Evolutionary conservation across 495 filamentous ascomycete species (phyloP).

Genomic region (Talaromyces wortmannii): DNA sequence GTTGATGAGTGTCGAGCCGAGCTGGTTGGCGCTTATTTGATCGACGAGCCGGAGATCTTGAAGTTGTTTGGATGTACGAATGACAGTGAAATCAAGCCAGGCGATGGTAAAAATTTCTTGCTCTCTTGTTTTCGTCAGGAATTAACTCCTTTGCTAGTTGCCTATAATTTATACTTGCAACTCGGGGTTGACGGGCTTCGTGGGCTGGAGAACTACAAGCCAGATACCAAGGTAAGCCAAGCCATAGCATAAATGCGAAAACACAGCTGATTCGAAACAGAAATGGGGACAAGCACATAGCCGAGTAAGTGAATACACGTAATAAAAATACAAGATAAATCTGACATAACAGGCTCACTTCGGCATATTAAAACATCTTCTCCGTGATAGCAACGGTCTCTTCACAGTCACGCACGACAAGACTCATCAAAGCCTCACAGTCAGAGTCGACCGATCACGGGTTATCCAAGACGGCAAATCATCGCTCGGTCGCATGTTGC

Average conservation of each 20-base stretch:
- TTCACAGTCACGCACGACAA: constrained; percentile 17
- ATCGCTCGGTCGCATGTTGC: constrained; percentile 33
- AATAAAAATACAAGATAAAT: not conserved
- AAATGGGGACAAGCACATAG: constrained; percentile 42
- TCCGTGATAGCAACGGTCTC: constrained; percentile 22
- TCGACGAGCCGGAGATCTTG: constrained; percentile 31
- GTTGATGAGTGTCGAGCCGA: constrained; percentile 45
- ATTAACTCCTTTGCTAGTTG: constrained; percentile 16
- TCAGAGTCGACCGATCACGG: constrained; percentile 26
- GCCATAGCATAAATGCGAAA: too few relatives aligned
- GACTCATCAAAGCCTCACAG: constrained; percentile 10
- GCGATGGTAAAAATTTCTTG: constrained; percentile 13
- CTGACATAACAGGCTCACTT: constrained; percentile 29
- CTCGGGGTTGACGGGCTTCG: constrained; percentile 36
- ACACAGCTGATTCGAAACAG: constrained; percentile 4
- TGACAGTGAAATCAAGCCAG: constrained; percentile 20
- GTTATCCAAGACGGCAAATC: constrained; percentile 30
- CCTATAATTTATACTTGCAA: constrained; percentile 36
- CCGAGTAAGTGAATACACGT: constrained; percentile 14
- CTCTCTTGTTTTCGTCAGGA: not conserved
- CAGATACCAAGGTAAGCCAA: not conserved
- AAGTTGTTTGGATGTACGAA: constrained; percentile 24
- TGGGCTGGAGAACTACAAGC: constrained; percentile 35
- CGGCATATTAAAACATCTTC: constrained; percentile 30
- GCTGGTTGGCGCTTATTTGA: constrained; percentile 33